Conservation (phyloP, 768 basidiomycete species). For the Collybiopsis luxurians region DNA sequence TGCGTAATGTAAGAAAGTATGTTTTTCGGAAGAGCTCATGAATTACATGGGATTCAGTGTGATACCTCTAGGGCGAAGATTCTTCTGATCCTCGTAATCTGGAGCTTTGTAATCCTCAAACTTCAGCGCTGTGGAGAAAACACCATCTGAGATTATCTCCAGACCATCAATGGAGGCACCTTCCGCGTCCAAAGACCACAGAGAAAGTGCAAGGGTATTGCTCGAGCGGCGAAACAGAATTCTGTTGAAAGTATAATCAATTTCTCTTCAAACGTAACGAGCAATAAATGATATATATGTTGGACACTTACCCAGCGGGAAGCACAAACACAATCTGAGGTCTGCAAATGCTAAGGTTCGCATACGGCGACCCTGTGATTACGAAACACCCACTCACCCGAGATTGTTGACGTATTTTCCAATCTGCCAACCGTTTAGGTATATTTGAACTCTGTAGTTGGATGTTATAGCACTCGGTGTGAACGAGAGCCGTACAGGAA, state of each 20-base stretch:
- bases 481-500: slow-evolving; percentile 43
- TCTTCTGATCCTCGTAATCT: slow-evolving; percentile 36
- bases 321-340: slow-evolving; percentile 50
- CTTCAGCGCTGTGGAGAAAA: slow-evolving; percentile 35
- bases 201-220: slow-evolving; percentile 45
- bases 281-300: neutral
- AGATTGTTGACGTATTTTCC: slow-evolving; percentile 53
- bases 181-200: slow-evolving; percentile 45
- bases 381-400: slow-evolving; percentile 28
- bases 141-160: slow-evolving; percentile 42
- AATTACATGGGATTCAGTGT: neutral
- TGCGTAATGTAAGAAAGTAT: no score
- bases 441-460: slow-evolving; percentile 49
- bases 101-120: slow-evolving; percentile 41
- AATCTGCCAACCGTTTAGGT: slow-evolving; percentile 50
- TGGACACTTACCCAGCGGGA: slow-evolving; percentile 38
- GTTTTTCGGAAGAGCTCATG: no score
- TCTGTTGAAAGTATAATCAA: no score
- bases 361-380: neutral
- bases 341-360: slow-evolving; percentile 17
- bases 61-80: slow-evolving; percentile 23
- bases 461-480: slow-evolving; percentile 40
- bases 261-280: no score
- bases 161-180: slow-evolving; percentile 43
- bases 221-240: slow-evolving; percentile 37